Conservation (phyloP, 2,329 filamentous ascomycete genomes). For the Aspergillus terreus region DNA sequence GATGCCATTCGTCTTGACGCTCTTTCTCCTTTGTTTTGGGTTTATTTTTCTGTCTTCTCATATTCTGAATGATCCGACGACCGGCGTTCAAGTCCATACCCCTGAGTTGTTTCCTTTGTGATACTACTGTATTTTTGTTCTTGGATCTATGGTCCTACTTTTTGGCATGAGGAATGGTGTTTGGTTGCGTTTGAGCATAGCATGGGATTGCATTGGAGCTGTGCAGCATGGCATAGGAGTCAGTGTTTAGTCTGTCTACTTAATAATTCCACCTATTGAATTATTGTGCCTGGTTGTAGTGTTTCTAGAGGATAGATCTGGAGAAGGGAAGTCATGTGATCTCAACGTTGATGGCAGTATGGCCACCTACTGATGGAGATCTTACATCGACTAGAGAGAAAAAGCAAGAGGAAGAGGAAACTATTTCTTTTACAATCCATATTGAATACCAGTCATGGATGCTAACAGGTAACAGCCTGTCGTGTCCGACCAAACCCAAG, state of each 20-base stretch:
- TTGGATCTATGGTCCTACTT: constrained; percentile 10
- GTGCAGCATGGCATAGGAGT: no score
- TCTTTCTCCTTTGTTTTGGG: constrained; percentile 21
- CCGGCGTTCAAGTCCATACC: constrained; percentile 12
- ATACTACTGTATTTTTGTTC: constrained; percentile 4
- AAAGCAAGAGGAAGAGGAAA: no score
- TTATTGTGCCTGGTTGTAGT: no score
- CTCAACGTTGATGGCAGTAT: not conserved
- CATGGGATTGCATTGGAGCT: constrained; percentile 8
- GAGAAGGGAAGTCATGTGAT: constrained; percentile 5
- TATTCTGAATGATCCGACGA: constrained; percentile 26
- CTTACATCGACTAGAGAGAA: no score
- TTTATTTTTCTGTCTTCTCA: constrained; percentile 14
- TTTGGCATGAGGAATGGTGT: constrained; percentile 9
- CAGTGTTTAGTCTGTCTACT: no score
- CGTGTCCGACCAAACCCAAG: not conserved
- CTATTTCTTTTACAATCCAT: no score
- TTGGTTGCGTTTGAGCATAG: constrained; percentile 15
- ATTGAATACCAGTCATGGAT: no score
- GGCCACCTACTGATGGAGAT: no score
- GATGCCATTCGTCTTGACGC: constrained; percentile 20
- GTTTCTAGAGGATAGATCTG: not conserved
- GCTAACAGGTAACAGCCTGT: not conserved
- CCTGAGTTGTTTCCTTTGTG: constrained; percentile 15
- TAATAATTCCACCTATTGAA: not conserved